Evolutionary conservation across 73 alveolate genomes (phyloP).

Genomic region (Paramecium primaurelia): DNA sequence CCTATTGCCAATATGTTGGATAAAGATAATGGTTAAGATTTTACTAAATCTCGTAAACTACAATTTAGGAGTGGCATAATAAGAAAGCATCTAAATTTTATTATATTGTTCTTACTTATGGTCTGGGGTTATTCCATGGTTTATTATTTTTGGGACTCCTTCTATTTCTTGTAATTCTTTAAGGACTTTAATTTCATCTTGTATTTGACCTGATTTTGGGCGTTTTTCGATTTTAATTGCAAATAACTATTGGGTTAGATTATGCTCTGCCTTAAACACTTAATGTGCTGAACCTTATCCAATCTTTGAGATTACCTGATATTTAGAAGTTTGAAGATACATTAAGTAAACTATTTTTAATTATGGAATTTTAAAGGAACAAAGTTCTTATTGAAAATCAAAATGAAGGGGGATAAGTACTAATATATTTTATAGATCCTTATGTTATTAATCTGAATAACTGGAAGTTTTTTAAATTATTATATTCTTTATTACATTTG

Average conservation of each 20-base stretch:
- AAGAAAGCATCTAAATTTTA: neutral
- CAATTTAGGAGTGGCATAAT: neutral
- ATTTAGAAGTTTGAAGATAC: neutral
- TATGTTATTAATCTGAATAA: neutral
- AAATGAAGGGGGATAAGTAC: neutral
- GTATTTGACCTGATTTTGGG: neutral
- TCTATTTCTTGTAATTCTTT: neutral
- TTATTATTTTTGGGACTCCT: neutral
- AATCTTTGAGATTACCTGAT: neutral
- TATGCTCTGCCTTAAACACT: neutral
- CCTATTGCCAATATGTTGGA: neutral
- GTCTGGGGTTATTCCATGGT: neutral
- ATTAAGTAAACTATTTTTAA: neutral
- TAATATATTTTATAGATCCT: neutral
- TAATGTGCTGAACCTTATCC: neutral
- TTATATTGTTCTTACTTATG: neutral
- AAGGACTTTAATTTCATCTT: neutral
- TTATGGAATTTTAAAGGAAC: neutral
- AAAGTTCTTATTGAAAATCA: neutral
- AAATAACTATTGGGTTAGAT: neutral
- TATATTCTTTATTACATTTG: neutral
- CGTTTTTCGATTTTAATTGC: neutral
- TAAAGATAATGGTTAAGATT: neutral
- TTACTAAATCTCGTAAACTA: neutral
- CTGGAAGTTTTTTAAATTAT: neutral